A percentile compares a stretch with the other conserved stretches of the same genome.
phyloP scores from a whole-genome alignment of 371 early-diverging fungal species.

The Haplosporangium sp. region DNA sequence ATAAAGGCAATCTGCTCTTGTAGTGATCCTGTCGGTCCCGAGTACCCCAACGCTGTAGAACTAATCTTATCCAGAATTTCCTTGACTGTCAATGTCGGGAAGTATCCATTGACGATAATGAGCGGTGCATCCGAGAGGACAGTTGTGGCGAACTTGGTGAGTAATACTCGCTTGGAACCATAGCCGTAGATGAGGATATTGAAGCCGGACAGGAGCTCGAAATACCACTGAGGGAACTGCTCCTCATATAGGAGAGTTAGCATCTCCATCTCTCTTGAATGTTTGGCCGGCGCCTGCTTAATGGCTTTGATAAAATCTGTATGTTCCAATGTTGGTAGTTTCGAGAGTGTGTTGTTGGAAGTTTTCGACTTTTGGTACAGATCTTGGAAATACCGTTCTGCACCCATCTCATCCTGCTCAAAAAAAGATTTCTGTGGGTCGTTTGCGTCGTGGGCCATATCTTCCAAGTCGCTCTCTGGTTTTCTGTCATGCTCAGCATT shows the following conservation, averaged over 20 bases:
- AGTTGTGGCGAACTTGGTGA: constrained; percentile 76
- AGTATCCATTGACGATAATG: constrained; percentile 86
- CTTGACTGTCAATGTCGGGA: constrained; percentile 80
- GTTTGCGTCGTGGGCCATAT: constrained; percentile 48
- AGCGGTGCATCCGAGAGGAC: constrained; percentile 72
- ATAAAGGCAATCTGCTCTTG: constrained; percentile 76
- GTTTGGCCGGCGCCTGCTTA: constrained; percentile 64
- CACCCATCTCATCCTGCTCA: constrained; percentile 61
- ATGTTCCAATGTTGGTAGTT: constrained; percentile 75
- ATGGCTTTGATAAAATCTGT: constrained; percentile 70
- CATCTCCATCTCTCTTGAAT: constrained; percentile 65
- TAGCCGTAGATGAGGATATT: constrained; percentile 90
- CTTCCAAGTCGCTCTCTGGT: constrained; percentile 26
- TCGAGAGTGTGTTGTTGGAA: constrained; percentile 88
- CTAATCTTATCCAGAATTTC: constrained; percentile 74
- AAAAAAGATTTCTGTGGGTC: constrained; percentile 47
- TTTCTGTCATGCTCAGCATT: constrained; percentile 41
- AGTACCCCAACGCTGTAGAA: constrained; percentile 59
- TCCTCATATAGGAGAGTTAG: constrained; percentile 66
- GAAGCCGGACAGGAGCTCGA: constrained; percentile 81
- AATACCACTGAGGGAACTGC: constrained; percentile 86
- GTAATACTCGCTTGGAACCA: constrained; percentile 86
- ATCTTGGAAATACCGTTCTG: constrained; percentile 82
- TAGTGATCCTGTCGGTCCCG: constrained; percentile 59
- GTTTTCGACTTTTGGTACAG: constrained; percentile 70